A percentile compares a stretch with the other conserved stretches of the same genome.
Evolutionary conservation across 73 alveolate genomes (phyloP).

Genomic region (Symbiodinium natans): DNA sequence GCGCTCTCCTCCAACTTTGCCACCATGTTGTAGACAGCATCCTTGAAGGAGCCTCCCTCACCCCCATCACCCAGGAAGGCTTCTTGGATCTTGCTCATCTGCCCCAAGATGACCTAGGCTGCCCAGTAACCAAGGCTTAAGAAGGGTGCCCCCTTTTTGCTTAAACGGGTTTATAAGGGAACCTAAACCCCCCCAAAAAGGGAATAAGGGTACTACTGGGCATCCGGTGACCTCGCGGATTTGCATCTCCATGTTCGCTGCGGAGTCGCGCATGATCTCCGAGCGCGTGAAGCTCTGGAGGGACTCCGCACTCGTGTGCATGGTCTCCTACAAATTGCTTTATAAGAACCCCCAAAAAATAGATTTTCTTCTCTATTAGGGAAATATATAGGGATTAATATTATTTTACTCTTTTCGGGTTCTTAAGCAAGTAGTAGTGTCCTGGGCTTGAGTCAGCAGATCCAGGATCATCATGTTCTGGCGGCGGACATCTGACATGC

Average conservation of each 20-base stretch:
- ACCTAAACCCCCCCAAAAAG: too few species aligned
- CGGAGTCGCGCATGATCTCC: slow-evolving; percentile 12
- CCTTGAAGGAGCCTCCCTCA: not conserved
- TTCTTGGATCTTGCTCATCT: not conserved
- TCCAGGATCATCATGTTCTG: slow-evolving; percentile 84
- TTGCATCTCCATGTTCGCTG: slow-evolving; percentile 20
- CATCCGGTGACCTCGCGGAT: not conserved
- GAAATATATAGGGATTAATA: not conserved
- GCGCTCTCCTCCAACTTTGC: not conserved
- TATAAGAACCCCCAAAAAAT: not conserved
- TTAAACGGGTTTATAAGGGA: too few species aligned
- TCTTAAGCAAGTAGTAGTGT: slow-evolving; percentile 45
- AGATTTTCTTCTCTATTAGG: not conserved
- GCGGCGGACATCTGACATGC: slow-evolving; percentile 94
- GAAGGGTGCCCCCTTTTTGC: not conserved
- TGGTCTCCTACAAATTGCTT: slow-evolving; percentile 49
- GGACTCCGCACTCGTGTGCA: slow-evolving; percentile 89
- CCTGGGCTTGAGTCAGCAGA: slow-evolving; percentile 82
- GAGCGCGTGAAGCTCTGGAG: slow-evolving; percentile 16
- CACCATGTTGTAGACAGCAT: slow-evolving; percentile 1
- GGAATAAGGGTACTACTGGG: too few species aligned
- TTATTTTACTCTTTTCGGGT: slow-evolving; percentile 48
- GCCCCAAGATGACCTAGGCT: not conserved
- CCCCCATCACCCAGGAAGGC: not conserved
- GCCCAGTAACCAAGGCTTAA: not conserved